A percentile compares a stretch with the other conserved stretches of the same genome.
Evolutionary conservation across 345 rosid genomes (phyloP).

Genomic region (Populus tremula): DNA sequence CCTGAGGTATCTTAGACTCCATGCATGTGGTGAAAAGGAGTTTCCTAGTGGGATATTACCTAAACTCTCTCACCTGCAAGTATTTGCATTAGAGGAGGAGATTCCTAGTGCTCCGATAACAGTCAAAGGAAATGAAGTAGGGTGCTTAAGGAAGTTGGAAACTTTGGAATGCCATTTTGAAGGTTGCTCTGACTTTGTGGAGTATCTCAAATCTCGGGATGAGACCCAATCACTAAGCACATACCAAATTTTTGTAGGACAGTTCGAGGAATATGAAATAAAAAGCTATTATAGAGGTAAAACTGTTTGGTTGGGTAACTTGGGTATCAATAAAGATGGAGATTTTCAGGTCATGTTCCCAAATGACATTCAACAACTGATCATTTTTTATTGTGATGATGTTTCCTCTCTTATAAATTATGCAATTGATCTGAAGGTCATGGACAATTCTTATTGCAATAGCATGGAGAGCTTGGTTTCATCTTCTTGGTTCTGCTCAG

Average conservation of each 20-base stretch:
- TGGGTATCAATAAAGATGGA: not conserved
- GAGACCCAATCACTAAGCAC: not conserved
- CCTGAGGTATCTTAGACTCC: no score
- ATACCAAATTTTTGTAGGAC: not conserved
- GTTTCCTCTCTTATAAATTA: not conserved
- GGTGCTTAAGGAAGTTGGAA: conserved; percentile 7
- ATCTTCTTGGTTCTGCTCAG: no score
- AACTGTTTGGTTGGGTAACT: not conserved
- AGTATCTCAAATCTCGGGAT: not conserved
- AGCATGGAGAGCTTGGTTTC: no score
- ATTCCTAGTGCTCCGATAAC: no score
- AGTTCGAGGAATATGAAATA: not conserved
- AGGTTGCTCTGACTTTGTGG: not conserved
- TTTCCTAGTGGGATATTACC: conserved; percentile 2
- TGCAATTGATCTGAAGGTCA: no score
- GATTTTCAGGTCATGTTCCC: not conserved
- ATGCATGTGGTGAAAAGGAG: no score
- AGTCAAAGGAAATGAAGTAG: conserved; percentile 5
- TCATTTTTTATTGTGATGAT: no score
- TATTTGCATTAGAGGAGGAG: not conserved
- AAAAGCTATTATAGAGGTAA: no score
- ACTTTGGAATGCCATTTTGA: not conserved
- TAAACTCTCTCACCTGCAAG: not conserved
- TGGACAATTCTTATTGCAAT: no score
- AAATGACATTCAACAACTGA: not conserved